These are phyloP conservation scores for Colletotrichum eleusines DNA, from an alignment of 2,329 filamentous ascomycete genomes.

Conservation along the genomic window DNA sequence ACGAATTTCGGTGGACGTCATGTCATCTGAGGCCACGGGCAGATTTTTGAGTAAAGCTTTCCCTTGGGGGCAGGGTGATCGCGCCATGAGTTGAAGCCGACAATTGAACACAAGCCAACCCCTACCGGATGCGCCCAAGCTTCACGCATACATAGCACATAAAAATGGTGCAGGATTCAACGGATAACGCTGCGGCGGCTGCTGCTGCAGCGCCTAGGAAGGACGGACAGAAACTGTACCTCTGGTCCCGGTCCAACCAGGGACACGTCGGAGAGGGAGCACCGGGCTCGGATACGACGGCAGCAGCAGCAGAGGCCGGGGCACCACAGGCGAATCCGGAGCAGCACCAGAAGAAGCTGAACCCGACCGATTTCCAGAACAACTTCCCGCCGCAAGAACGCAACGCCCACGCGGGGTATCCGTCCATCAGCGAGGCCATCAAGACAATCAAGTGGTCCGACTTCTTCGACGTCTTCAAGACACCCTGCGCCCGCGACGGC, in stretches of 20 bases:
- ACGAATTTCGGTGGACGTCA: constrained; percentile 41
- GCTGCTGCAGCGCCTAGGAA: neutral
- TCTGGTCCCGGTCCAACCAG: constrained; percentile 28
- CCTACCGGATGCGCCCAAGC: neutral
- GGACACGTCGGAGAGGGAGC: constrained; percentile 41
- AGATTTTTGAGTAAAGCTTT: constrained; percentile 38
- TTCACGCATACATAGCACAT: neutral
- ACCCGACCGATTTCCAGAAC: constrained; percentile 41
- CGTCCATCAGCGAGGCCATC: constrained; percentile 69
- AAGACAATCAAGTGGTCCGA: constrained; percentile 76
- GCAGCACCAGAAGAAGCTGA: constrained; percentile 20
- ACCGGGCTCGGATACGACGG: constrained; percentile 33
- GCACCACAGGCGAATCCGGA: neutral
- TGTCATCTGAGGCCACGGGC: constrained; percentile 35
- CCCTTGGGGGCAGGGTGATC: neutral
- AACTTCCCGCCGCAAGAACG: constrained; percentile 42
- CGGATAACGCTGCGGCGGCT: constrained; percentile 1
- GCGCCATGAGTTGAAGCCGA: constrained; percentile 1
- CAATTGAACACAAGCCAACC: neutral
- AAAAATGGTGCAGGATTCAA: constrained; percentile 36
- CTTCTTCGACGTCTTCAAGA: constrained; percentile 78
- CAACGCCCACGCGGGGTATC: constrained; percentile 47
- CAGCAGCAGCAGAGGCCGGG: neutral
- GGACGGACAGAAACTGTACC: constrained; percentile 28
- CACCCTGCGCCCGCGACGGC: constrained; percentile 86